These are phyloP conservation scores for Trichoderma reesei DNA, from an alignment of 495 filamentous ascomycete genomes.

Conservation along the genomic window DNA sequence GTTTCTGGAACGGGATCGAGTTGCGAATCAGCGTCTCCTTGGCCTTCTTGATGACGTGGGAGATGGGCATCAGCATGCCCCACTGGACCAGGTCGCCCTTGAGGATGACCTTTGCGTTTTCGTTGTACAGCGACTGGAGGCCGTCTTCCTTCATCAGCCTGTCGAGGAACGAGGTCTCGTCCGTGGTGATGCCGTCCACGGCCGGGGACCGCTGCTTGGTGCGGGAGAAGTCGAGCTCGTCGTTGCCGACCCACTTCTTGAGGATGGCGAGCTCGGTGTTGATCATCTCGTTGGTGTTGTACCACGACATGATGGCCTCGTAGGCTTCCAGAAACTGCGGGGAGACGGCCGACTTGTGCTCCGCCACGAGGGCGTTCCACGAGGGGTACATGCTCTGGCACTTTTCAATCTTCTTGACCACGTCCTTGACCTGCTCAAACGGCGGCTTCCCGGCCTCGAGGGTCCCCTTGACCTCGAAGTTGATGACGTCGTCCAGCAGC, in stretches of 20 bases:
- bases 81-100: conserved; percentile 30
- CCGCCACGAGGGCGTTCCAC: conserved; percentile 55
- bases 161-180: conserved; percentile 88
- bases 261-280: conserved; percentile 86
- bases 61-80: conserved; percentile 78
- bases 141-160: conserved; percentile 98
- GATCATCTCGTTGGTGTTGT: conserved; percentile 96
- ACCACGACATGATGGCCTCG: conserved; percentile 85
- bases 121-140: conserved; percentile 79
- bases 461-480: conserved; percentile 88
- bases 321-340: conserved; percentile 66
- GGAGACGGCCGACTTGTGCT: conserved; percentile 64
- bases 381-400: conserved; percentile 80
- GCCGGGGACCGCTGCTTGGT: conserved; percentile 41
- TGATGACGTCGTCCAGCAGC: conserved; percentile 74
- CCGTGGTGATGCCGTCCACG: conserved; percentile 55
- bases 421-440: conserved; percentile 75
- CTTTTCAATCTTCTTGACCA: conserved; percentile 79
- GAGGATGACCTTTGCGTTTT: conserved; percentile 29
- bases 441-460: conserved; percentile 83
- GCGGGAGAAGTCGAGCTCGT: conserved; percentile 82
- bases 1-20: conserved; percentile 71
- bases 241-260: conserved; percentile 93
- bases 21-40: conserved; percentile 87
- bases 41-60: conserved; percentile 79